Evolutionary conservation across 768 basidiomycete genomes (phyloP).

Genomic region (Termitomyces sp.): DNA sequence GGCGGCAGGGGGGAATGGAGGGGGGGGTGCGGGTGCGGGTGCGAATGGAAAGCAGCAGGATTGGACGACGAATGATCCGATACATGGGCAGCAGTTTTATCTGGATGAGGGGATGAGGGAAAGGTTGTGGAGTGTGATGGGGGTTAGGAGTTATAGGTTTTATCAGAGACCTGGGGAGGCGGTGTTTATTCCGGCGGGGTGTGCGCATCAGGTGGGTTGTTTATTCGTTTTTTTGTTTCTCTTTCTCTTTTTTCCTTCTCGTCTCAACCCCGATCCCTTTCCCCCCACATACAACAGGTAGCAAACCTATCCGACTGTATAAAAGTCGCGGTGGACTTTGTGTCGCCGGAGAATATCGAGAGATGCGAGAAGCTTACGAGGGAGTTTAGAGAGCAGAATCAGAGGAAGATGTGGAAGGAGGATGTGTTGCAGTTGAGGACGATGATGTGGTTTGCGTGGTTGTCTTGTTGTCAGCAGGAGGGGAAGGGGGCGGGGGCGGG

Average conservation of each 20-base stretch:
- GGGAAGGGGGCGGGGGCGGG: background rate
- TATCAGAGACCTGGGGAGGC: slow-evolving; percentile 93
- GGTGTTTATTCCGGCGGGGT: slow-evolving; percentile 93
- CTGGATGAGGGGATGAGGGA: slow-evolving; percentile 66
- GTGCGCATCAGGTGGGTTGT: slow-evolving; percentile 77
- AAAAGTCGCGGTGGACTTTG: slow-evolving; percentile 94
- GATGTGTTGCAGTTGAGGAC: slow-evolving; percentile 88
- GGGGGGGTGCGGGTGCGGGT: slow-evolving; percentile 14
- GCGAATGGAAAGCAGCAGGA: no score
- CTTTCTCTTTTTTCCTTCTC: background rate
- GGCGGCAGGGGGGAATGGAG: background rate
- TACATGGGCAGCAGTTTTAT: slow-evolving; percentile 88
- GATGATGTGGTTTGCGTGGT: slow-evolving; percentile 95
- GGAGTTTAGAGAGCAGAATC: slow-evolving; percentile 91
- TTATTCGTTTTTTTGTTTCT: background rate
- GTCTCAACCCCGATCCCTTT: background rate
- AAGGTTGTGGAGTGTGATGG: slow-evolving; percentile 61
- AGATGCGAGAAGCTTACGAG: slow-evolving; percentile 82
- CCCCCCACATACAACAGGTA: slow-evolving; percentile 46
- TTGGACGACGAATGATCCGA: slow-evolving; percentile 59
- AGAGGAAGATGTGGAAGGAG: slow-evolving; percentile 87
- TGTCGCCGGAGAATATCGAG: slow-evolving; percentile 87
- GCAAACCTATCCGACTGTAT: slow-evolving; percentile 93
- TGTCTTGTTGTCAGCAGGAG: slow-evolving; percentile 53
- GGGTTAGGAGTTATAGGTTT: slow-evolving; percentile 77